These are phyloP conservation scores for Hyphodiscus hymeniophilus DNA, from an alignment of 495 filamentous ascomycete genomes.

Conservation along the genomic window DNA sequence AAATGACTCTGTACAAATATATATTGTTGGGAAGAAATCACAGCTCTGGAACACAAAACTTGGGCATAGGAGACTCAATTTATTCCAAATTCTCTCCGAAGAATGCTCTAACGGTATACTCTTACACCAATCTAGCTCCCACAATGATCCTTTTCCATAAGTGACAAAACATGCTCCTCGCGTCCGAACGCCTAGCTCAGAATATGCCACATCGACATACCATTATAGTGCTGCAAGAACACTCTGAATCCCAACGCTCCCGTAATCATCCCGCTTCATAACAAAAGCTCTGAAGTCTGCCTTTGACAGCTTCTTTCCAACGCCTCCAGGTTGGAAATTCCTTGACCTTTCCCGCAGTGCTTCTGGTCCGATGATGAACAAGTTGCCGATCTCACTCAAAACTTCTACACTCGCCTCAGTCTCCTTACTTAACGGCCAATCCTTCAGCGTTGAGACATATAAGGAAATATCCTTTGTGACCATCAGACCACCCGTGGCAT, in stretches of 20 bases:
- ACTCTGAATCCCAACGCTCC: slow-evolving; percentile 71
- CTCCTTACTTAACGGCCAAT: slow-evolving; percentile 67
- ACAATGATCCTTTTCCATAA: background rate
- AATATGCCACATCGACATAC: background rate
- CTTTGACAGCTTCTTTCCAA: slow-evolving; percentile 45
- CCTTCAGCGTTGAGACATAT: slow-evolving; percentile 74
- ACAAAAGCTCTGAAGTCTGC: slow-evolving; percentile 80
- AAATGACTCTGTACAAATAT: slow-evolving; percentile 7
- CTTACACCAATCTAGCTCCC: background rate
- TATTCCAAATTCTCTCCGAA: too few relatives aligned
- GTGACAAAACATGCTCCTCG: too few relatives aligned
- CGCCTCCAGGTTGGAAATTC: slow-evolving; percentile 44
- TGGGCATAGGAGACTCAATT: too few relatives aligned
- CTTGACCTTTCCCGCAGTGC: slow-evolving; percentile 66
- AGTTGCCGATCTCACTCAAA: slow-evolving; percentile 84
- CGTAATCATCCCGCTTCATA: slow-evolving; percentile 70
- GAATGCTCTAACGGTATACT: background rate
- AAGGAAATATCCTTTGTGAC: slow-evolving; percentile 92
- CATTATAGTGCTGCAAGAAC: slow-evolving; percentile 45
- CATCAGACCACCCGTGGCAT: slow-evolving; percentile 85
- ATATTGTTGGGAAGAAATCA: slow-evolving; percentile 7
- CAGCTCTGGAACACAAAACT: slow-evolving; percentile 12
- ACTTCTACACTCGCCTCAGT: slow-evolving; percentile 70
- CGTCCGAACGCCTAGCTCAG: background rate
- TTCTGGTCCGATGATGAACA: slow-evolving; percentile 92